Base-by-base conservation (phyloP, 192 early-diverging fungal genomes). In the Pilaira anomala region DNA sequence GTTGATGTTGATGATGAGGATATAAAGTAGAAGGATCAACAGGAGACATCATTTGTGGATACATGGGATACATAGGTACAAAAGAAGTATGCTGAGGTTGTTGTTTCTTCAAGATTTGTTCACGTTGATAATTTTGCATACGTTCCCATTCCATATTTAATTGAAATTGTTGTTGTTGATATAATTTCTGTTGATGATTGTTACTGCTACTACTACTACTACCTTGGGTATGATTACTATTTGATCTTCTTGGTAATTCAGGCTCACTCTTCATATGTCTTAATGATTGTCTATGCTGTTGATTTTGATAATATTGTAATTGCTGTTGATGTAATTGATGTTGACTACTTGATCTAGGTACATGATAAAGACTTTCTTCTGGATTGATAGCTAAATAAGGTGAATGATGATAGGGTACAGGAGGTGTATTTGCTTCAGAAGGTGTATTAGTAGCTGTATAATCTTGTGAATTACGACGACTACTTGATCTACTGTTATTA, bases 251-350 rank as follows among this genome's bases (percentile, higher is more conserved):
- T 13, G 48, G 48, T 39, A 63, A 39, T 25, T 63, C 62, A 2
- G 62, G 49, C 19, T 63, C 62, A 51, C 62, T 63, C 62, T 63
- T 63, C 18, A 49, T 52, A 26, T 63, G 62, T 13, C 48, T 30
- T 12, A 63, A 26, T 4, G 48, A 48, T 6, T 48, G 48, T 18
- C 13, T 46, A 50, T 48, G 19, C 36, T 30, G 48, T 11, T 48
- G 45, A 2, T 29, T n/a, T 36, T 36, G 33, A 4, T 36, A 0
- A 9, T 36, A 36, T 36, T 36, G 33, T 9, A 36, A 9, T 6
- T 36, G 33, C 5, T 36, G 33, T 6, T 36, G 33, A 46, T 14
- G 16, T 46, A 46, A 46, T 18, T 46, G 44, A 5, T 14, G 13
- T 14, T 46, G 44, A 16, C 44, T 46, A n/a, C 18, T 46, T 14